These are phyloP conservation scores for Penicillium sp. DNA, from an alignment of 2,329 filamentous ascomycete genomes.

Conservation along the genomic window DNA sequence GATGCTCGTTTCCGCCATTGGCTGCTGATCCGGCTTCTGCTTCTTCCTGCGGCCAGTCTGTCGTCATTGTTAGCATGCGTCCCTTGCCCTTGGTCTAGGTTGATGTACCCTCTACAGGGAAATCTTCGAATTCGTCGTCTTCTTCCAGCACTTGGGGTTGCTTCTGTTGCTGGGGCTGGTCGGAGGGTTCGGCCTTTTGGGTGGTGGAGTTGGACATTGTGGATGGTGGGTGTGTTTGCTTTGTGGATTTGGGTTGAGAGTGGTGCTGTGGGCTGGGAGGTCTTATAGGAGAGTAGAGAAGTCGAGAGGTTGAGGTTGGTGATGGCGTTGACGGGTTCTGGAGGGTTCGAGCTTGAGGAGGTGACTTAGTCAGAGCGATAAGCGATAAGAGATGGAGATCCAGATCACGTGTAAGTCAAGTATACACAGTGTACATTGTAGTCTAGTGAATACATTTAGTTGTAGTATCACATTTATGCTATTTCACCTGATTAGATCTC, in stretches of 20 bases:
- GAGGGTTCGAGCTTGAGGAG: constrained; percentile 4
- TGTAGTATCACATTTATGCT: no score
- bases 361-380: constrained; percentile 15
- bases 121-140: constrained; percentile 99
- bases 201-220: constrained; percentile 45
- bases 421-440: no score
- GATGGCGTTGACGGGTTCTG: constrained; percentile 4
- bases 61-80: constrained; percentile 10
- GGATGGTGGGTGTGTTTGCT: constrained; percentile 8
- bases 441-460: no score
- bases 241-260: constrained; percentile 1
- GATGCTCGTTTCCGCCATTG: constrained; percentile 63
- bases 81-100: neutral
- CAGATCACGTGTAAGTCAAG: no score
- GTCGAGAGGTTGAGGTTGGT: constrained; percentile 3
- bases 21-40: constrained; percentile 55
- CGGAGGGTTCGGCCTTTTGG: constrained; percentile 35
- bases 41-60: constrained; percentile 91
- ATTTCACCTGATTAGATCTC: no score
- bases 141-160: constrained; percentile 76
- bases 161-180: constrained; percentile 53
- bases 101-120: constrained; percentile 78
- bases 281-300: neutral
- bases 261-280: neutral
- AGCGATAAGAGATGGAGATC: neutral